phyloP scores from a whole-genome alignment of 202 grass and related monocot species.

The Cymbopogon flexuosus region DNA sequence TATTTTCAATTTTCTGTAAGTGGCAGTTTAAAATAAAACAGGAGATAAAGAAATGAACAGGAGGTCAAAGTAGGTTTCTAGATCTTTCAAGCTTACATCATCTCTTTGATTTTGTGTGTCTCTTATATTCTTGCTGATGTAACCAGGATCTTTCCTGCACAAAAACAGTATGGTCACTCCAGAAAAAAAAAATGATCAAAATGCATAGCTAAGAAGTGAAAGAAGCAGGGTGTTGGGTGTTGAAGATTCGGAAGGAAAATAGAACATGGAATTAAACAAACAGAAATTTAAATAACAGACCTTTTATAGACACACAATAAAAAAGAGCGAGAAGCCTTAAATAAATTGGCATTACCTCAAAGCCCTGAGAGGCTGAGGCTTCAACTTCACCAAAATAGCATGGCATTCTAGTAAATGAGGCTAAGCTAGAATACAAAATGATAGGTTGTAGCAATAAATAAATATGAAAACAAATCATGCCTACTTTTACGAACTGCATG shows the following conservation, averaged over 20 bases:
- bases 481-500: background rate
- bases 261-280: background rate
- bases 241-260: constrained; percentile 1
- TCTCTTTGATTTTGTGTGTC: constrained; percentile 83
- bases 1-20: background rate
- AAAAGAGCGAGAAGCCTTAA: background rate
- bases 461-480: background rate
- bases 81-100: constrained; percentile 62
- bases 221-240: background rate
- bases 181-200: constrained; percentile 10
- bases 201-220: constrained; percentile 1
- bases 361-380: background rate
- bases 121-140: constrained; percentile 67
- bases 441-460: background rate
- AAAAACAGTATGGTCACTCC: constrained; percentile 30
- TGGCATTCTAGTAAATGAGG: background rate
- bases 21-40: constrained; percentile 14
- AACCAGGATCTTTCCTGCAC: constrained; percentile 94
- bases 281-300: background rate
- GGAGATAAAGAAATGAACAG: constrained; percentile 12
- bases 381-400: background rate
- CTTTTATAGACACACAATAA: background rate
- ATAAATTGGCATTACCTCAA: background rate
- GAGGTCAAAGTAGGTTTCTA: constrained; percentile 5
- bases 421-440: background rate